These are phyloP conservation scores for thale cress (Arabidopsis thaliana) DNA, from an alignment of 345 rosid species.

Conservation along the genomic window DNA sequence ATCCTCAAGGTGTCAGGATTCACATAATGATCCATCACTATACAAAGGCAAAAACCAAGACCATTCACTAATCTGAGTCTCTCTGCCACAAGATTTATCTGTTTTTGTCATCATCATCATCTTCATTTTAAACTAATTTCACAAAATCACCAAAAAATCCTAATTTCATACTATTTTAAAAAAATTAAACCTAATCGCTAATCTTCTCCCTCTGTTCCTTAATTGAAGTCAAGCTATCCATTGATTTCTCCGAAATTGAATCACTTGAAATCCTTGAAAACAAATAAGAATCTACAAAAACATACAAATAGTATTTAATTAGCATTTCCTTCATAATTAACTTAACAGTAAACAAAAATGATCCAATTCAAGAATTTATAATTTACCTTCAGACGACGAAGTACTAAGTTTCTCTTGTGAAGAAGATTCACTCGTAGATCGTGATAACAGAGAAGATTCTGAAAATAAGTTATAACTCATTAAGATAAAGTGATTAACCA, in stretches of 20 bases:
- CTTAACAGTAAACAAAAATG: background rate
- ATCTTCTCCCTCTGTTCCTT: slow-evolving; percentile 44
- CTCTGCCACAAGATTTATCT: slow-evolving; percentile 35
- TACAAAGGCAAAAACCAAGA: slow-evolving; percentile 39
- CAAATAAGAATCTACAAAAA: slow-evolving; percentile 49
- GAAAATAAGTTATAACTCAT: slow-evolving; percentile 12
- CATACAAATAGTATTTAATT: background rate
- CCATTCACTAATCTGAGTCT: slow-evolving; percentile 33
- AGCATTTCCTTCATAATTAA: background rate
- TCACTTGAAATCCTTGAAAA: slow-evolving; percentile 50
- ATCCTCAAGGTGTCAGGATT: slow-evolving; percentile 43
- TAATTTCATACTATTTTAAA: background rate
- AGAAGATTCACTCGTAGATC: slow-evolving; percentile 55
- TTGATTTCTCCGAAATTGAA: slow-evolving; percentile 47
- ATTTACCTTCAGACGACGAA: slow-evolving; percentile 56
- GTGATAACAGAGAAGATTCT: slow-evolving; percentile 53
- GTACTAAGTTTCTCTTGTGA: slow-evolving; percentile 53
- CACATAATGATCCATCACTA: slow-evolving; percentile 55
- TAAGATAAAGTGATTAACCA: background rate
- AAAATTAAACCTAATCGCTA: slow-evolving; percentile 5
- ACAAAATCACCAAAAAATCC: slow-evolving; percentile 10
- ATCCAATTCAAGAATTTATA: background rate
- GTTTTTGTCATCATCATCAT: slow-evolving; percentile 43
- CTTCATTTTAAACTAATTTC: slow-evolving; percentile 11
- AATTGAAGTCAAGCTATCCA: slow-evolving; percentile 37